A percentile compares a stretch with the other conserved stretches of the same genome.
Evolutionary conservation across 2,329 filamentous ascomycete genomes (phyloP).

Genomic region (Aureobasidium leucospermi): DNA sequence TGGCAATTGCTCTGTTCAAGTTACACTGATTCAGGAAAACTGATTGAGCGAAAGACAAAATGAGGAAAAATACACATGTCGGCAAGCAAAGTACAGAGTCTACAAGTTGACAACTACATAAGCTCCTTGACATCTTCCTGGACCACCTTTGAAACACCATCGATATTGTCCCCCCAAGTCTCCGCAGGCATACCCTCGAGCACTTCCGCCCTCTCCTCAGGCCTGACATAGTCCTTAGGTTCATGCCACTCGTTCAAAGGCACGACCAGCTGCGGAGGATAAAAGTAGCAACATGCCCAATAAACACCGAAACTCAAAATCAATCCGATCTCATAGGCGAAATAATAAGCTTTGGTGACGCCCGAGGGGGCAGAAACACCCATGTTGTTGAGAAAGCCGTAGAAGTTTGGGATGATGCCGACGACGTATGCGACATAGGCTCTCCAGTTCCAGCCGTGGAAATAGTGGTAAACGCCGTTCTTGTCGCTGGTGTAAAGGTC

Average conservation of each 20-base stretch:
- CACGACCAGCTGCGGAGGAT: not conserved
- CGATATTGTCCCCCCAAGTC: not conserved
- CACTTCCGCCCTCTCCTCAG: slow-evolving; percentile 6
- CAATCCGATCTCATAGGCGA: slow-evolving; percentile 4
- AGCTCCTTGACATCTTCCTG: not conserved
- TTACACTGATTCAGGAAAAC: too few relatives aligned
- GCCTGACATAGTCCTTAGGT: slow-evolving; percentile 4
- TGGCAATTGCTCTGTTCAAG: too few relatives aligned
- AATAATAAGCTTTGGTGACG: slow-evolving; percentile 18
- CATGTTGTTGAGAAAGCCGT: slow-evolving; percentile 41
- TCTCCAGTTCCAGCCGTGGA: slow-evolving; percentile 48
- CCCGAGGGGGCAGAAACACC: slow-evolving; percentile 24
- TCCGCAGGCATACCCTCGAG: not conserved
- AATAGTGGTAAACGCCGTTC: slow-evolving; percentile 41
- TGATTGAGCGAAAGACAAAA: too few relatives aligned
- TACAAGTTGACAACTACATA: not conserved
- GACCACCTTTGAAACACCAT: not conserved
- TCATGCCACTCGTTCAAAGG: slow-evolving; percentile 5
- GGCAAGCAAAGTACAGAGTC: too few relatives aligned
- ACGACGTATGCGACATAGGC: slow-evolving; percentile 48
- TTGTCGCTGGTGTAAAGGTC: slow-evolving; percentile 41
- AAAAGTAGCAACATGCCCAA: not conserved
- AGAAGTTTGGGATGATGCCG: slow-evolving; percentile 47
- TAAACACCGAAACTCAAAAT: slow-evolving; percentile 7
- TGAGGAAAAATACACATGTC: too few relatives aligned